Evolutionary conservation across 106 monocot species (phyloP).

Genomic region (Apostasia ramifera): DNA sequence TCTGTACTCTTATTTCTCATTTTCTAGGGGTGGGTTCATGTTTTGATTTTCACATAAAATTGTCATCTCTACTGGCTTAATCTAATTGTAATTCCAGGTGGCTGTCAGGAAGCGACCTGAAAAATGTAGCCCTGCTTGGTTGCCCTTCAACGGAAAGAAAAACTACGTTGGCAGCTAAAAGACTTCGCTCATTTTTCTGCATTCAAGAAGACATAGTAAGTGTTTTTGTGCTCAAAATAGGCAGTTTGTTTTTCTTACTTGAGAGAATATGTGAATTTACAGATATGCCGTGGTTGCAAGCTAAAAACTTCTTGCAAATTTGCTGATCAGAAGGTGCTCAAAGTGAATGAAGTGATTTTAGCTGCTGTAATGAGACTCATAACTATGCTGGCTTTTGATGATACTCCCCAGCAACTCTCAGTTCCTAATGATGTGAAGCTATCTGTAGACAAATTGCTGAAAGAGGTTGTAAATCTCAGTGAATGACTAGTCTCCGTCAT

Average conservation of each 20-base stretch:
- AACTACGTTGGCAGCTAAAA: constrained; percentile 72
- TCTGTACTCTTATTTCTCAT: background rate
- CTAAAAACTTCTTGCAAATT: constrained; percentile 61
- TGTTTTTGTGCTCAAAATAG: background rate
- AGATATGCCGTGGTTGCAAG: constrained; percentile 63
- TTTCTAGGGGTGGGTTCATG: background rate
- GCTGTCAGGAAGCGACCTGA: constrained; percentile 67
- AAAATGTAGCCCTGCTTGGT: constrained; percentile 59
- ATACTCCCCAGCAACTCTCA: constrained; percentile 15
- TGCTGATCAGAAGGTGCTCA: constrained; percentile 29
- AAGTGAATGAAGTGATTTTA: constrained; percentile 42
- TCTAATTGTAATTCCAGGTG: constrained; percentile 31
- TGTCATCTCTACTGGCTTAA: background rate
- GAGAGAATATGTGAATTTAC: background rate
- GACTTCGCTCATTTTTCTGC: constrained; percentile 63
- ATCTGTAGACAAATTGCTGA: constrained; percentile 48
- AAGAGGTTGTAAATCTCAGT: constrained; percentile 57
- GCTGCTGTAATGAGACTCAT: constrained; percentile 54
- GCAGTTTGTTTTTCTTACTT: background rate
- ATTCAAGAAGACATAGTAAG: constrained; percentile 75
- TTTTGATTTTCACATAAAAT: background rate
- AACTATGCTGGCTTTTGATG: constrained; percentile 34
- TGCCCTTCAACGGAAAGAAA: constrained; percentile 62
- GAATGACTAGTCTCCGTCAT: background rate
- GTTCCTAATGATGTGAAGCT: constrained; percentile 37